Conservation (phyloP, 2,329 filamentous ascomycete species). For the Cercospora canescens region DNA sequence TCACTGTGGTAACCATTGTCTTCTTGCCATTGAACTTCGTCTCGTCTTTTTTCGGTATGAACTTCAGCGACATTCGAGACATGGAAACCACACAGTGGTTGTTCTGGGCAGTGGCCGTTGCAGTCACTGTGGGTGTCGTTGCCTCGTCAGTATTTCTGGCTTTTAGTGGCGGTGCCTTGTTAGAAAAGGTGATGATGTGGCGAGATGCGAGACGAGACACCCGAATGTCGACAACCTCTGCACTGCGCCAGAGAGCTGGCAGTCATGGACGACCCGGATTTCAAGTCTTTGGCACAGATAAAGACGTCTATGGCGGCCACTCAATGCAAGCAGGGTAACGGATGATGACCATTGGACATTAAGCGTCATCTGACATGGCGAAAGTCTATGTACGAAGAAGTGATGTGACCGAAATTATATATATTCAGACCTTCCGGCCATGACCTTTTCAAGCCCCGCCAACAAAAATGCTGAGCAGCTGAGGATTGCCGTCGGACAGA, state of each 20-base stretch:
- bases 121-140: conserved; percentile 42
- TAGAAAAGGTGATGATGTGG: conserved; percentile 41
- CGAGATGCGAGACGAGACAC: conserved; percentile 22
- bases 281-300: conserved; percentile 17
- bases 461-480: conserved; percentile 48
- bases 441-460: conserved; percentile 39
- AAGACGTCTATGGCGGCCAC: conserved; percentile 1
- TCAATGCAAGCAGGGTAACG: conserved; percentile 7
- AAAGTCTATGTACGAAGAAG: not conserved
- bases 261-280: conserved; percentile 9
- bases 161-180: conserved; percentile 42
- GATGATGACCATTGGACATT: not conserved
- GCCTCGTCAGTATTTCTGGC: conserved; percentile 41
- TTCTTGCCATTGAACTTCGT: conserved; percentile 48
- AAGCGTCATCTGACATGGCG: not conserved
- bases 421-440: not conserved
- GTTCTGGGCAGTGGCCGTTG: conserved; percentile 44
- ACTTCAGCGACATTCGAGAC: conserved; percentile 42
- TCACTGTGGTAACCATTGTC: conserved; percentile 47
- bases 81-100: conserved; percentile 41
- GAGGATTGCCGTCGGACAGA: conserved; percentile 45
- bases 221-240: conserved; percentile 18
- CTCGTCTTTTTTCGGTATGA: conserved; percentile 47
- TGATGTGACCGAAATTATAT: conserved; percentile 22
- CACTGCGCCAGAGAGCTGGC: conserved; percentile 13